Conservation (phyloP, 139 green algal species). For the Coccomyxa sp. region DNA sequence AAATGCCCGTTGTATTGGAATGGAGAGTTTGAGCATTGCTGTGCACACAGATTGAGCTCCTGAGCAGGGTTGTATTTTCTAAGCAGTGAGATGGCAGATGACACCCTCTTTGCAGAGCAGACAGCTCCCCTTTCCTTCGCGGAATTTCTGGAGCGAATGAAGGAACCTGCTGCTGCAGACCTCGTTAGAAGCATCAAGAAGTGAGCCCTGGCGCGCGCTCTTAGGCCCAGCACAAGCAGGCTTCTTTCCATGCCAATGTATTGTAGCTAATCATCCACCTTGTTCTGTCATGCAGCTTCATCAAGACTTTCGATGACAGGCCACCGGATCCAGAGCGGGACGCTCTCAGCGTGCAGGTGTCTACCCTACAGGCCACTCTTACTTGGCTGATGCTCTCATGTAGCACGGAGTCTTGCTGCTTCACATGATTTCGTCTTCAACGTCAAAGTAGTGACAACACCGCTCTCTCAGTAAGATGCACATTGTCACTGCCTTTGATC, state of each 20-base stretch:
- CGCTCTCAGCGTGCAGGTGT: constrained; percentile 31
- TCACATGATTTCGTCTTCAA: background rate
- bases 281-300: constrained; percentile 29
- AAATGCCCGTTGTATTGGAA: background rate
- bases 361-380: background rate
- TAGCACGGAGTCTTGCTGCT: background rate
- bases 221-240: background rate
- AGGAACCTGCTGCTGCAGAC: constrained; percentile 67
- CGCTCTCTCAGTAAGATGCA: too few species aligned
- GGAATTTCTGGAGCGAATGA: constrained; percentile 82
- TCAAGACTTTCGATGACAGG: constrained; percentile 38
- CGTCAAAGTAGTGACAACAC: background rate
- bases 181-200: constrained; percentile 87
- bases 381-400: background rate
- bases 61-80: background rate
- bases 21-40: too few species aligned
- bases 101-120: constrained; percentile 9
- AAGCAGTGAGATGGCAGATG: constrained; percentile 10
- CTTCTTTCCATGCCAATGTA: background rate
- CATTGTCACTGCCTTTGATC: too few species aligned
- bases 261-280: background rate
- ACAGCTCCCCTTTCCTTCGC: constrained; percentile 60
- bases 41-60: too few species aligned
- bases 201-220: constrained; percentile 31
- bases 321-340: constrained; percentile 26